Evolutionary conservation across 1,284 basidiomycete genomes (phyloP).

Genomic region (Cutaneotrichosporon sp.): DNA sequence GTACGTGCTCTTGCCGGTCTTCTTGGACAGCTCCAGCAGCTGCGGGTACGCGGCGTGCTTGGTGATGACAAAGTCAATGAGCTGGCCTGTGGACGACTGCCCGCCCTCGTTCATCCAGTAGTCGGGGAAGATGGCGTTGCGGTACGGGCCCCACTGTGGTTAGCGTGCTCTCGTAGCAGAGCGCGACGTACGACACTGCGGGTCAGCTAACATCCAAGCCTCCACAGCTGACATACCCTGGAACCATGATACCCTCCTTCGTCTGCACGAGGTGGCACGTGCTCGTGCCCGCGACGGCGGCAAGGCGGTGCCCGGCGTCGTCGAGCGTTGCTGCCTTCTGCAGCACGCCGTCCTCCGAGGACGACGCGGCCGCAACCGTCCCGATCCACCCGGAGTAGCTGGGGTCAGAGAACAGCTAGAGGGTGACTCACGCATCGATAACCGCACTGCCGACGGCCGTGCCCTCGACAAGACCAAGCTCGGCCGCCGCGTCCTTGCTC

Average conservation of each 20-base stretch:
- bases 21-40: slow-evolving; percentile 62
- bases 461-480: slow-evolving; percentile 83
- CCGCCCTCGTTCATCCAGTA: slow-evolving; percentile 99
- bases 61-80: slow-evolving; percentile 92
- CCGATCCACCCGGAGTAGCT: slow-evolving; percentile 99
- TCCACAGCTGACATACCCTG: slow-evolving; percentile 57
- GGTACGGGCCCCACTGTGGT: slow-evolving; percentile 85
- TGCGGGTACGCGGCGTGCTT: slow-evolving; percentile 82
- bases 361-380: slow-evolving; percentile 81
- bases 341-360: slow-evolving; percentile 56
- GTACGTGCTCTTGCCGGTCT: slow-evolving; percentile 54
- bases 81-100: slow-evolving; percentile 96
- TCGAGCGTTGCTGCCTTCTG: slow-evolving; percentile 60
- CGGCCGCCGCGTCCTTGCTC: slow-evolving; percentile 72
- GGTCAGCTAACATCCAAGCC: background rate
- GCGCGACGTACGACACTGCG: slow-evolving; percentile 32
- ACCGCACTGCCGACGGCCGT: slow-evolving; percentile 92
- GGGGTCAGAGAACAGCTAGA: slow-evolving; percentile 3
- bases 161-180: background rate
- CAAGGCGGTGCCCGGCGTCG: slow-evolving; percentile 78
- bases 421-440: slow-evolving; percentile 77
- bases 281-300: slow-evolving; percentile 92
- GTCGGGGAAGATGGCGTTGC: slow-evolving; percentile 74
- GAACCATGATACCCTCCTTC: slow-evolving; percentile 78
- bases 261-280: slow-evolving; percentile 92